These are phyloP conservation scores for Sesbania bispinosa DNA, from an alignment of 306 rosid genomes.

Conservation along the genomic window DNA sequence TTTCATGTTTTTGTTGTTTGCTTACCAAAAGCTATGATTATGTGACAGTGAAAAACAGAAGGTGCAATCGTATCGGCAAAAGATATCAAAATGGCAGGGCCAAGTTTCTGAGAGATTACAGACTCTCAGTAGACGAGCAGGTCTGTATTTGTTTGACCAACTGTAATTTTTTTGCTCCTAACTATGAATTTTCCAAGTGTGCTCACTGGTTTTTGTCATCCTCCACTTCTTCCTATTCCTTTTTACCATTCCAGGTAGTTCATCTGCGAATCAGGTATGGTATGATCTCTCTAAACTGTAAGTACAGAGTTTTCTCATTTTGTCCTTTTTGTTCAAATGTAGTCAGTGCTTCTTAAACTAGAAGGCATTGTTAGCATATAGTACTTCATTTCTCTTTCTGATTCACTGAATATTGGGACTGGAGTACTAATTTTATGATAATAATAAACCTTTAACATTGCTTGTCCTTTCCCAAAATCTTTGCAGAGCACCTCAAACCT, in stretches of 20 bases:
- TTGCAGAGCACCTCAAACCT: slow-evolving; percentile 51
- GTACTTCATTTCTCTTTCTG: background rate
- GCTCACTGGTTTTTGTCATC: slow-evolving; percentile 17
- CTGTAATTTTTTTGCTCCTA: background rate
- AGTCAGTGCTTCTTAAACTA: background rate
- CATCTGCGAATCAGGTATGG: slow-evolving; percentile 60
- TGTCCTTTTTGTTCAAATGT: background rate
- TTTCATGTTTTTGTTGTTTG: background rate
- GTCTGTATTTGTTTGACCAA: slow-evolving; percentile 34
- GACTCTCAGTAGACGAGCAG: slow-evolving; percentile 68
- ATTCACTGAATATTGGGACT: background rate
- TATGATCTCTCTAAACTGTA: slow-evolving; percentile 32
- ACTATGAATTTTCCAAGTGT: background rate
- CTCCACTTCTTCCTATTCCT: slow-evolving; percentile 2
- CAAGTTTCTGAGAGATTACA: slow-evolving; percentile 86
- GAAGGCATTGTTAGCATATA: background rate
- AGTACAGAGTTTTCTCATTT: background rate
- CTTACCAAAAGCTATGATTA: slow-evolving; percentile 22
- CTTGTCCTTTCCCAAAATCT: slow-evolving; percentile 19
- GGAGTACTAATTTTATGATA: slow-evolving; percentile 6
- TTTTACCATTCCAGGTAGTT: slow-evolving; percentile 57
- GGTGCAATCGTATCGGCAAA: slow-evolving; percentile 78
- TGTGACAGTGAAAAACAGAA: slow-evolving; percentile 75
- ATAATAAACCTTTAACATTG: slow-evolving; percentile 1
- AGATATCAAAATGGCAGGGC: slow-evolving; percentile 91